These are phyloP conservation scores for Panus rudis DNA, from an alignment of 768 basidiomycete genomes.

Conservation along the genomic window DNA sequence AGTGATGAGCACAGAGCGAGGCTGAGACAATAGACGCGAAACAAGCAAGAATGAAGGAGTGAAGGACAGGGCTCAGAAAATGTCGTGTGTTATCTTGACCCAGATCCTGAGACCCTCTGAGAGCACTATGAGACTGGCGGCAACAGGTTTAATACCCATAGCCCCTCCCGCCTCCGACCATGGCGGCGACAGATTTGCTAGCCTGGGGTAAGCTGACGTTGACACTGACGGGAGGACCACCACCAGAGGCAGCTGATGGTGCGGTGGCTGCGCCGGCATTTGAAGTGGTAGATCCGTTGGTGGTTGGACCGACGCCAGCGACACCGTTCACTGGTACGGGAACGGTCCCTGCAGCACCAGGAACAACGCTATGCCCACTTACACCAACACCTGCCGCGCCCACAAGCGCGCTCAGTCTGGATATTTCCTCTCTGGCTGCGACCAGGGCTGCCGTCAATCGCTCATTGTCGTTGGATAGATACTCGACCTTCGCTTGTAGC, in stretches of 20 bases:
- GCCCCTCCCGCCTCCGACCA: constrained; percentile 27
- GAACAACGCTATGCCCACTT: constrained; percentile 22
- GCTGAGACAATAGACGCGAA: no score
- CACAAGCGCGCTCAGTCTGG: constrained; percentile 69
- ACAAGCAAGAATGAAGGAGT: no score
- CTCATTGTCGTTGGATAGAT: constrained; percentile 89
- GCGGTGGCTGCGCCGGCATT: constrained; percentile 4
- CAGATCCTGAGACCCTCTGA: no score
- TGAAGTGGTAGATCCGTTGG: not conserved
- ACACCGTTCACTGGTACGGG: constrained; percentile 11
- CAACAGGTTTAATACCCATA: constrained; percentile 37
- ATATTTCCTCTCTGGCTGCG: constrained; percentile 86
- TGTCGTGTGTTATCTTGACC: no score
- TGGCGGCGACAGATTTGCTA: constrained; percentile 28
- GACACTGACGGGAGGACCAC: constrained; percentile 33
- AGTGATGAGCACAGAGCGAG: no score
- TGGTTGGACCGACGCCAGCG: not conserved
- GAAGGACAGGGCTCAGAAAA: no score
- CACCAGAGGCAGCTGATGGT: constrained; percentile 11
- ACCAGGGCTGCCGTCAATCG: constrained; percentile 82
- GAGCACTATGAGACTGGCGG: no score
- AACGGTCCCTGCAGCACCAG: constrained; percentile 19
- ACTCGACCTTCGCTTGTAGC: constrained; percentile 92
- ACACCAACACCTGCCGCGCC: constrained; percentile 54
- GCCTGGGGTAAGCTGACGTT: constrained; percentile 31